Conservation (phyloP, 805 yeast species). For the Candida coquimbonensis region DNA sequence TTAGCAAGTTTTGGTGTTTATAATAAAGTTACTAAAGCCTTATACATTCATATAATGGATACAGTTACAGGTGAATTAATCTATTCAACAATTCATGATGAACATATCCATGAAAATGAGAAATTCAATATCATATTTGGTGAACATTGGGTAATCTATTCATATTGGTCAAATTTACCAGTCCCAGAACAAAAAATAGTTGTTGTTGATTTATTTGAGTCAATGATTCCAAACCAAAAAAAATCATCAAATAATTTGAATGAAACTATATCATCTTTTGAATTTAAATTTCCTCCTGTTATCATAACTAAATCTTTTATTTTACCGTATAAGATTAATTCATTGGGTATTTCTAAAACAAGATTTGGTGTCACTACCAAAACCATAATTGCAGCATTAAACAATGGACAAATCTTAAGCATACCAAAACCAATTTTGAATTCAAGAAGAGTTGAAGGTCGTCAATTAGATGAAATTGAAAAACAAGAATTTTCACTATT, state of each 20-base stretch:
- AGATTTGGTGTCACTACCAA: constrained; percentile 63
- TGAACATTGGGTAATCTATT: constrained; percentile 77
- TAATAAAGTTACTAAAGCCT: constrained; percentile 19
- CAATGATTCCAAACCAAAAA: constrained; percentile 44
- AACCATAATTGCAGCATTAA: constrained; percentile 52
- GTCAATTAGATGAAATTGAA: constrained; percentile 44
- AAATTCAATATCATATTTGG: constrained; percentile 53
- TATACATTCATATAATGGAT: constrained; percentile 55
- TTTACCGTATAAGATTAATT: constrained; percentile 50
- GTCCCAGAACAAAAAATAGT: constrained; percentile 49
- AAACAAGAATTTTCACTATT: constrained; percentile 49
- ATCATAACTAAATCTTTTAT: constrained; percentile 50
- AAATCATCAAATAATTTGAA: constrained; percentile 7
- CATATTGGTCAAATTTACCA: constrained; percentile 48
- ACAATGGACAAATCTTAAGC: constrained; percentile 53
- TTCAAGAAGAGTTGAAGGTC: constrained; percentile 57
- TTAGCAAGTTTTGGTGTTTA: constrained; percentile 44
- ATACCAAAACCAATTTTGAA: constrained; percentile 67
- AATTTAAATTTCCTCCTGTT: constrained; percentile 35
- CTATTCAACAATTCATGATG: constrained; percentile 35
- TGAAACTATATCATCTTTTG: constrained; percentile 19
- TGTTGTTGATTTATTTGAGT: constrained; percentile 76
- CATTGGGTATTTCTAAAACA: constrained; percentile 49
- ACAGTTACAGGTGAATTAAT: constrained; percentile 61
- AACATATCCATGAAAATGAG: constrained; percentile 33